Evolutionary conservation across 202 grass and related monocot genomes (phyloP).

Genomic region (Zizania palustris): DNA sequence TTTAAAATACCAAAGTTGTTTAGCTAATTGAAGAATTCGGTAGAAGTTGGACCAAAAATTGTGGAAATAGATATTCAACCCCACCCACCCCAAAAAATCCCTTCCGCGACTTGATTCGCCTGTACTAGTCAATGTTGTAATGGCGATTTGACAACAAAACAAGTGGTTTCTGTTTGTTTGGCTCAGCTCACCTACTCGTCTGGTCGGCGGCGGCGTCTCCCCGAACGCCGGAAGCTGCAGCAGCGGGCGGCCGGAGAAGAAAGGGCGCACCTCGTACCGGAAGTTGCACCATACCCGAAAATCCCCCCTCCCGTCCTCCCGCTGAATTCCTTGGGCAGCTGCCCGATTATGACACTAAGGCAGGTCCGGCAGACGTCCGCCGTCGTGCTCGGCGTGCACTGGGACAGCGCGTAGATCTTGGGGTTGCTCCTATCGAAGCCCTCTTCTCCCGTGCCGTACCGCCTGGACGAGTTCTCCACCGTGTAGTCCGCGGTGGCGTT

Average conservation of each 20-base stretch:
- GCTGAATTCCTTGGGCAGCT: conserved; percentile 10
- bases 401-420: conserved; percentile 54
- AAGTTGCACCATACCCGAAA: conserved; percentile 53
- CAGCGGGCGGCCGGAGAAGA: conserved; percentile 52
- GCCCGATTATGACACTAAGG: neutral
- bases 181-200: conserved; percentile 19
- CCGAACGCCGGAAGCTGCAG: conserved; percentile 44
- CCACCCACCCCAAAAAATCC: no score
- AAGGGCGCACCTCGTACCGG: conserved; percentile 60
- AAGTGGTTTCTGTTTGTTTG: neutral
- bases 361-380: conserved; percentile 39
- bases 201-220: neutral
- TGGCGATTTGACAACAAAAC: neutral
- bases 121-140: no score
- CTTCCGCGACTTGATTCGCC: no score
- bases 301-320: conserved; percentile 45
- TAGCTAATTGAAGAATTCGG: no score
- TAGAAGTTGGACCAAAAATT: no score
- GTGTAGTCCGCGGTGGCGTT: conserved; percentile 36
- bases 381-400: conserved; percentile 57
- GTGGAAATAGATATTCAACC: no score
- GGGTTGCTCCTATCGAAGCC: conserved; percentile 25
- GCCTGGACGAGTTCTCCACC: conserved; percentile 13
- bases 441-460: conserved; percentile 42
- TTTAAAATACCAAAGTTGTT: neutral